Evolutionary conservation across 139 green algal species (phyloP).

Genomic region (Chlorella sp.): DNA sequence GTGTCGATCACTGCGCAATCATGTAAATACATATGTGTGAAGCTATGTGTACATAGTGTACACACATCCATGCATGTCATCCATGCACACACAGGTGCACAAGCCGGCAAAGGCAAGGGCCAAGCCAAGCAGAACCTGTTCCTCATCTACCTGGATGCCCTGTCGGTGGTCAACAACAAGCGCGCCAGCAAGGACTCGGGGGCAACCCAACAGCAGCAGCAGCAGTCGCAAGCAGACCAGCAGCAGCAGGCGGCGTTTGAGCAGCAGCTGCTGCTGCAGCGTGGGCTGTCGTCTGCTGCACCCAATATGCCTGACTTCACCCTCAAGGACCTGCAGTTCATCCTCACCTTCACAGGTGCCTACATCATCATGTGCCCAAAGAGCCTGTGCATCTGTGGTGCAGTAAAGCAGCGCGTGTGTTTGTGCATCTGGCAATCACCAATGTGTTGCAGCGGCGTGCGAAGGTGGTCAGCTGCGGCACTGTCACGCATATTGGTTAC

Average conservation of each 20-base stretch:
- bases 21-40: too few species aligned
- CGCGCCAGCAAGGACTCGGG: neutral
- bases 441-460: neutral
- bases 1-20: too few species aligned
- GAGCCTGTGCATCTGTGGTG: neutral
- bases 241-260: neutral
- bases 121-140: constrained; percentile 75
- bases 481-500: too few species aligned
- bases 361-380: neutral
- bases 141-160: constrained; percentile 85
- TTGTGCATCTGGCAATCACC: neutral
- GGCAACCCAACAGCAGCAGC: neutral
- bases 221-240: neutral
- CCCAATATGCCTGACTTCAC: constrained; percentile 50
- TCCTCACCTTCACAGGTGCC: constrained; percentile 67
- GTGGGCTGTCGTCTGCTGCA: neutral
- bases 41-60: too few species aligned
- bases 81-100: too few species aligned
- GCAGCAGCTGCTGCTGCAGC: neutral
- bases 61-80: too few species aligned
- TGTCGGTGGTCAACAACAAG: constrained; percentile 59
- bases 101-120: too few species aligned
- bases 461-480: neutral
- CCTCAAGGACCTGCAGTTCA: constrained; percentile 73
- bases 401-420: neutral